These are phyloP conservation scores for Prillingera fragicola DNA, from an alignment of 1,284 basidiomycete genomes.

Conservation along the genomic window DNA sequence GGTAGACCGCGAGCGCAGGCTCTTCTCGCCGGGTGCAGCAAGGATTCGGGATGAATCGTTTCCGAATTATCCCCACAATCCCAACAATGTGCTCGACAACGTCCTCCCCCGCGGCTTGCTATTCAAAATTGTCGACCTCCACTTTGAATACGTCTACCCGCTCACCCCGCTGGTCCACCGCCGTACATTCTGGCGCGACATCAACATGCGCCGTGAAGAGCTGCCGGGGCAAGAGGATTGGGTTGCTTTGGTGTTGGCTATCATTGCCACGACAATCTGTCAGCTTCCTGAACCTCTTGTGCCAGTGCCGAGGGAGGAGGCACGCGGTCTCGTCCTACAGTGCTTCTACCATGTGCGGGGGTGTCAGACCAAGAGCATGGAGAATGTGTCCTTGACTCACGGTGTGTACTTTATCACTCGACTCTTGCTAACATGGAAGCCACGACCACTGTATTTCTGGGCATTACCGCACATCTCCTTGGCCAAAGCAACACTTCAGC, in stretches of 20 bases:
- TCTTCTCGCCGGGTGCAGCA: too few relatives aligned
- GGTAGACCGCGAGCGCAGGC: too few relatives aligned
- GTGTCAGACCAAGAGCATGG: constrained; percentile 5
- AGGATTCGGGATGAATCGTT: too few relatives aligned
- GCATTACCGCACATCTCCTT: too few relatives aligned
- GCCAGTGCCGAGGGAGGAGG: constrained; percentile 10
- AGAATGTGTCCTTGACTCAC: constrained; percentile 4
- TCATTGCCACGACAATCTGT: constrained; percentile 73
- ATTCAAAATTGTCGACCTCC: constrained; percentile 60
- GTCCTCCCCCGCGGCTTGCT: constrained; percentile 28
- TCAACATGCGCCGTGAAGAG: constrained; percentile 67
- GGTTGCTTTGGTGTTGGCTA: constrained; percentile 76
- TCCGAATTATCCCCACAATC: constrained; percentile 18
- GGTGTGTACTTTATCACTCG: too few relatives aligned
- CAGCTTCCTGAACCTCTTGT: constrained; percentile 23
- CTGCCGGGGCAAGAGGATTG: constrained; percentile 58
- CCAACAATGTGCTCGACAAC: constrained; percentile 31
- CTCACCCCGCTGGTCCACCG: constrained; percentile 55
- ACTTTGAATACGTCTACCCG: constrained; percentile 81
- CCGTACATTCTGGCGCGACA: constrained; percentile 73
- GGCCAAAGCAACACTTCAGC: too few relatives aligned
- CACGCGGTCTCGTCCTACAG: constrained; percentile 10
- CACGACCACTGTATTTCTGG: too few relatives aligned
- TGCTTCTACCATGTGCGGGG: constrained; percentile 5
- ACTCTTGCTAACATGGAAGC: too few relatives aligned